A percentile compares a stretch with the other conserved stretches of the same genome.
Conservation (phyloP, 2,329 filamentous ascomycete genomes). For the Clonostachys solani region DNA sequence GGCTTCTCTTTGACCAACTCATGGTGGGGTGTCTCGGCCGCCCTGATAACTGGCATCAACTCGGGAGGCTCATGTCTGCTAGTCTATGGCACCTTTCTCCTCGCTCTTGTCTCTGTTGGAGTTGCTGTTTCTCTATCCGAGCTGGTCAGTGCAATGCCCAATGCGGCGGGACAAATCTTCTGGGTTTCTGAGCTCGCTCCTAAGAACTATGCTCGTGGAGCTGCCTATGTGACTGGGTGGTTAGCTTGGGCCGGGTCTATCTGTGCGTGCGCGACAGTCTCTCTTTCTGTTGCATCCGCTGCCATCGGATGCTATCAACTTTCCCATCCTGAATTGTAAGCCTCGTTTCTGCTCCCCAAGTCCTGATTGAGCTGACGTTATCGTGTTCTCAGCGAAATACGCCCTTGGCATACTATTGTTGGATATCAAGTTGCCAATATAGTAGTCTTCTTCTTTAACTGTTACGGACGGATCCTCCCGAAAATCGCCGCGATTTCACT, state of each 20-base stretch:
- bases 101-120: constrained; percentile 24
- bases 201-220: constrained; percentile 4
- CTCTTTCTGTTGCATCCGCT: background rate
- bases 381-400: constrained; percentile 14
- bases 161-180: constrained; percentile 19
- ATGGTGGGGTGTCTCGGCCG: constrained; percentile 40
- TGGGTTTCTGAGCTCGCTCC: constrained; percentile 16
- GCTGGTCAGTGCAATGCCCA: constrained; percentile 18
- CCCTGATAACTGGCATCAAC: constrained; percentile 38
- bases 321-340: constrained; percentile 23
- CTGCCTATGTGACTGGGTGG: constrained; percentile 18
- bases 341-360: background rate
- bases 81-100: constrained; percentile 45
- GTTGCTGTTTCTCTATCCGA: constrained; percentile 14
- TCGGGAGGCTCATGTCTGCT: constrained; percentile 41
- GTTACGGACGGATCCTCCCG: constrained; percentile 14
- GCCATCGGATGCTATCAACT: background rate
- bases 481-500: constrained; percentile 18
- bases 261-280: background rate
- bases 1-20: constrained; percentile 45
- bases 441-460: constrained; percentile 35
- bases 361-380: too few relatives aligned
- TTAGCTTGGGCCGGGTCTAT: constrained; percentile 4
- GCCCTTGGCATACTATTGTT: constrained; percentile 43
- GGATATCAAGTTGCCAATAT: constrained; percentile 38